A percentile compares a stretch with the other conserved stretches of the same genome.
Evolutionary conservation across 345 rosid genomes (phyloP).

Genomic region (Ceriops tagal): DNA sequence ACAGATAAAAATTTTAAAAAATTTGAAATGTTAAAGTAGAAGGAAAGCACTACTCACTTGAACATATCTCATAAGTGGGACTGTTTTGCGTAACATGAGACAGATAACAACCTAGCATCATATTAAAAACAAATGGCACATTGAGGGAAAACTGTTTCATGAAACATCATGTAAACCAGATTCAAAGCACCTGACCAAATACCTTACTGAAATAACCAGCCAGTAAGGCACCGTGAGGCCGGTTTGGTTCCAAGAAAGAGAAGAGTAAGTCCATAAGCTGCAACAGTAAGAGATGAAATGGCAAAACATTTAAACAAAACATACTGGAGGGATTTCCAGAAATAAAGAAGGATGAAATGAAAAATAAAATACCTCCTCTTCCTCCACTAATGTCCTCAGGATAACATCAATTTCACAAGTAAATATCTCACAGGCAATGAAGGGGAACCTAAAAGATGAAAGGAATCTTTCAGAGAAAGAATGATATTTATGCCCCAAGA

Average conservation of each 20-base stretch:
- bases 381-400: slow-evolving; percentile 90
- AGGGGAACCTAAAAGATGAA: slow-evolving; percentile 67
- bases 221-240: slow-evolving; percentile 79
- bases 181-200: slow-evolving; percentile 8
- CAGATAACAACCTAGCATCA: slow-evolving; percentile 76
- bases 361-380: slow-evolving; percentile 61
- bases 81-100: slow-evolving; percentile 90
- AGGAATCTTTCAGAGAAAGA: slow-evolving; percentile 14
- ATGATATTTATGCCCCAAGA: background rate
- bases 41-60: slow-evolving; percentile 49
- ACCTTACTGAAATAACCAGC: slow-evolving; percentile 99
- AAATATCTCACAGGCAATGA: slow-evolving; percentile 92
- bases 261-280: slow-evolving; percentile 95
- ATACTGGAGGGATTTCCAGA: slow-evolving; percentile 1
- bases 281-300: slow-evolving; percentile 20
- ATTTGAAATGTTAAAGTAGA: background rate
- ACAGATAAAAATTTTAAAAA: background rate
- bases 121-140: background rate
- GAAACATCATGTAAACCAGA: slow-evolving; percentile 3
- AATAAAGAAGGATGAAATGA: background rate
- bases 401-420: slow-evolving; percentile 98
- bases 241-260: slow-evolving; percentile 85
- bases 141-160: background rate
- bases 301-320: slow-evolving; percentile 12
- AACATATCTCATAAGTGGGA: slow-evolving; percentile 83